These are phyloP conservation scores for Violaceomyces palustris DNA, from an alignment of 1,284 basidiomycete species.

Conservation along the genomic window DNA sequence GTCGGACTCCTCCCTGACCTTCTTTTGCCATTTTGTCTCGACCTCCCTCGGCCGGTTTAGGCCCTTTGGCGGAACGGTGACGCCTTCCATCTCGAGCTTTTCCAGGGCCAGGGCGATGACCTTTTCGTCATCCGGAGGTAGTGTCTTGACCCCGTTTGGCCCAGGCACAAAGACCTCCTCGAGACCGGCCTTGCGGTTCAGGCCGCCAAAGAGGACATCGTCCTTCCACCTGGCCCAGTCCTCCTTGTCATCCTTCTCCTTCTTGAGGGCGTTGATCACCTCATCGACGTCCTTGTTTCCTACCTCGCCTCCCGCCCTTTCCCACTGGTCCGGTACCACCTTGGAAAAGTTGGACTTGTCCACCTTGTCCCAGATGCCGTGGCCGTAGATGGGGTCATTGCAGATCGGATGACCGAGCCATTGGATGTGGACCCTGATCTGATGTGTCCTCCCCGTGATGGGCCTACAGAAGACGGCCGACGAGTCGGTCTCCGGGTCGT, in stretches of 20 bases:
- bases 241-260: conserved; percentile 45
- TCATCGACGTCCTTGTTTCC: conserved; percentile 42
- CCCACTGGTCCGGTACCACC: conserved; percentile 40
- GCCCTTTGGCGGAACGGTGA: conserved; percentile 13
- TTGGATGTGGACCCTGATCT: conserved; percentile 92
- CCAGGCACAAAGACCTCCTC: conserved; percentile 41
- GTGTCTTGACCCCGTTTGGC: conserved; percentile 35
- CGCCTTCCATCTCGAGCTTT: conserved; percentile 16
- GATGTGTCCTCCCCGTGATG: conserved; percentile 68
- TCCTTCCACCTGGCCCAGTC: conserved; percentile 51
- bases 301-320: conserved; percentile 42
- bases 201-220: conserved; percentile 44
- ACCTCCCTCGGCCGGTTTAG: conserved; percentile 24
- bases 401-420: conserved; percentile 89
- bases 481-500: conserved; percentile 74
- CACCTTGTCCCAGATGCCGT: conserved; percentile 45
- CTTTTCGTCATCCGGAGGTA: conserved; percentile 19
- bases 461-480: conserved; percentile 77
- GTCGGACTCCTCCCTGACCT: conserved; percentile 18
- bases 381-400: conserved; percentile 55
- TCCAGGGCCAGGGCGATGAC: conserved; percentile 14
- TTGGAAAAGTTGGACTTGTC: conserved; percentile 30
- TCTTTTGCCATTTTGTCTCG: conserved; percentile 28
- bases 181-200: conserved; percentile 37
- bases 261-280: conserved; percentile 48